Conservation (phyloP, 306 rosid genomes). For the Malus fusca region DNA sequence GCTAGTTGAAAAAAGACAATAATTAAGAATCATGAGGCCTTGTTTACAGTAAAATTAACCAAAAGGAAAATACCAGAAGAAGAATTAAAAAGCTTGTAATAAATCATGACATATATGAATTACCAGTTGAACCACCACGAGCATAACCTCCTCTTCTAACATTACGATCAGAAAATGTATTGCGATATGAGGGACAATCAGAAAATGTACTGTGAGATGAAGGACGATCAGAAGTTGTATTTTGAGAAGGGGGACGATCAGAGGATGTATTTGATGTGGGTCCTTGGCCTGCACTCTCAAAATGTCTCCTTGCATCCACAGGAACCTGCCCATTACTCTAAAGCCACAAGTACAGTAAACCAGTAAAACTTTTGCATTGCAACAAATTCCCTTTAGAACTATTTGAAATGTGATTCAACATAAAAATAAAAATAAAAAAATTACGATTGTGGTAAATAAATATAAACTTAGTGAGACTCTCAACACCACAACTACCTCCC, state of each 20-base stretch:
- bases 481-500: not conserved
- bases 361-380: not conserved
- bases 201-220: not conserved
- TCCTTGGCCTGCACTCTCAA: conserved; percentile 55
- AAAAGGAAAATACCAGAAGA: not conserved
- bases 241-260: conserved; percentile 24
- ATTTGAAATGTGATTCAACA: not conserved
- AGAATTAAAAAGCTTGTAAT: not conserved
- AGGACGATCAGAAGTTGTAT: not conserved
- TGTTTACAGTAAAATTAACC: not conserved
- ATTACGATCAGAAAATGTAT: conserved; percentile 43
- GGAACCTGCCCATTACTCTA: conserved; percentile 44
- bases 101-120: conserved; percentile 1
- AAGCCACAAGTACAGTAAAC: conserved; percentile 29
- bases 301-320: conserved; percentile 37
- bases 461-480: not conserved
- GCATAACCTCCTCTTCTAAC: conserved; percentile 56
- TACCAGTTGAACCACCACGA: conserved; percentile 56
- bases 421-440: too few relatives aligned
- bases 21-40: not conserved
- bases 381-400: not conserved
- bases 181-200: not conserved
- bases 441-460: not conserved
- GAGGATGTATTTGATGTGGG: conserved; percentile 34
- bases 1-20: not conserved